phyloP scores from a whole-genome alignment of 164 flowering plant species.

The Dillenia suffruticosa region DNA sequence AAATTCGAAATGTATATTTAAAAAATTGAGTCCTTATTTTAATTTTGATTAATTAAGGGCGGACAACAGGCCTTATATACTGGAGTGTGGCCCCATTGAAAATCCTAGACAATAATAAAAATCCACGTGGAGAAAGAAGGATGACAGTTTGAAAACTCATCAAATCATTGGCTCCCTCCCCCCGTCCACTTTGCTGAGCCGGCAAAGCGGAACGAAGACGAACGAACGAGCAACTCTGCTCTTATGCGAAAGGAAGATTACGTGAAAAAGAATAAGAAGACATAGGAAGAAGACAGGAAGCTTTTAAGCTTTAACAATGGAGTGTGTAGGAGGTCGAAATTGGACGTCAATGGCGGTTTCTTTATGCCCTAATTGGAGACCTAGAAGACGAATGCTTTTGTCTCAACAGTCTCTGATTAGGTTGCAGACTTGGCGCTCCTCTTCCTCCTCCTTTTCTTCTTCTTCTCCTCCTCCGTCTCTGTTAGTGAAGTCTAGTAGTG shows the following conservation, averaged over 20 bases:
- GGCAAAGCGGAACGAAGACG: too few species aligned
- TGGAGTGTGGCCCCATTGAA: neutral
- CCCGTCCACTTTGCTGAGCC: neutral
- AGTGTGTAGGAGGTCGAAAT: slow-evolving; percentile 43
- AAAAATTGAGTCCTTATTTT: too few species aligned
- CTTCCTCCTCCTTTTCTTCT: neutral
- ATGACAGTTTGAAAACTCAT: neutral
- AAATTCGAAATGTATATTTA: too few species aligned
- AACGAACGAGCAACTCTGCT: too few species aligned
- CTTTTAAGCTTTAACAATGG: slow-evolving; percentile 24
- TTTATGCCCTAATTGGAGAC: slow-evolving; percentile 17
- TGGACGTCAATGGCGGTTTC: slow-evolving; percentile 43
- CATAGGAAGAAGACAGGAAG: too few species aligned
- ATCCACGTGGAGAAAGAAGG: neutral
- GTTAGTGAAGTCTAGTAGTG: slow-evolving; percentile 24
- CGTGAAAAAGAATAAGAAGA: too few species aligned
- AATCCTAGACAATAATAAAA: neutral
- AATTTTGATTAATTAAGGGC: too few species aligned
- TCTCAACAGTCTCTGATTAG: too few species aligned
- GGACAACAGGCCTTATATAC: neutral
- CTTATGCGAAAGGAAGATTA: too few species aligned
- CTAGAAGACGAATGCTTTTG: slow-evolving; percentile 7
- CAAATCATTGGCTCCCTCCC: neutral
- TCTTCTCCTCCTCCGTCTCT: slow-evolving; percentile 10
- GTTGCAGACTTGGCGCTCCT: neutral